A percentile compares a stretch with the other conserved stretches of the same genome.
These are phyloP conservation scores for Colletotrichum sansevieriae DNA, from an alignment of 2,329 filamentous ascomycete genomes.

Conservation along the genomic window DNA sequence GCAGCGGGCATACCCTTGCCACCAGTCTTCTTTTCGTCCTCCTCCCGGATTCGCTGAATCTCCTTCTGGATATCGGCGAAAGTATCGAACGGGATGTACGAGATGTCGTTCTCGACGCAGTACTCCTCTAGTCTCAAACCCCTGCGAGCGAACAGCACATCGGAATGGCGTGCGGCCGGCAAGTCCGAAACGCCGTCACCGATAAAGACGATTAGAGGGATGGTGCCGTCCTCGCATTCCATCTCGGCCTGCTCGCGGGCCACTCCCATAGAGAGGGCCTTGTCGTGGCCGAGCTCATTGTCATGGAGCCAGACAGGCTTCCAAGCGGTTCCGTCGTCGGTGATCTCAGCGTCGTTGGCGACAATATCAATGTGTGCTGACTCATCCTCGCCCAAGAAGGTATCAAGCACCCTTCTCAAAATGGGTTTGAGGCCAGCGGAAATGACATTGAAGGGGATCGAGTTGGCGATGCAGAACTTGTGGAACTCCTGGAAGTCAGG, in stretches of 20 bases:
- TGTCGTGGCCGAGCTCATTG: constrained; percentile 75
- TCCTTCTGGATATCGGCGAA: constrained; percentile 75
- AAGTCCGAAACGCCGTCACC: constrained; percentile 78
- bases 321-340: constrained; percentile 69
- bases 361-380: constrained; percentile 74
- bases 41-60: constrained; percentile 67
- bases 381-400: constrained; percentile 72
- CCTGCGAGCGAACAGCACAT: constrained; percentile 76
- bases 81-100: constrained; percentile 73
- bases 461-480: constrained; percentile 71
- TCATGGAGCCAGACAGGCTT: constrained; percentile 77
- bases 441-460: constrained; percentile 78
- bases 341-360: constrained; percentile 75
- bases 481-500: constrained; percentile 74
- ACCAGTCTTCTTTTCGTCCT: constrained; percentile 72
- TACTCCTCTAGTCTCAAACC: constrained; percentile 75
- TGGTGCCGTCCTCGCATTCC: constrained; percentile 69
- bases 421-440: constrained; percentile 76
- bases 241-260: constrained; percentile 67
- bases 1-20: constrained; percentile 69
- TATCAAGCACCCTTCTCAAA: constrained; percentile 71
- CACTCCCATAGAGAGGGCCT: constrained; percentile 73
- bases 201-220: constrained; percentile 77
- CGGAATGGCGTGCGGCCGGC: constrained; percentile 74
- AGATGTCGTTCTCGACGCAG: constrained; percentile 71